phyloP scores from a whole-genome alignment of 257 asterid genomes.

The Scutellaria galericulata region DNA sequence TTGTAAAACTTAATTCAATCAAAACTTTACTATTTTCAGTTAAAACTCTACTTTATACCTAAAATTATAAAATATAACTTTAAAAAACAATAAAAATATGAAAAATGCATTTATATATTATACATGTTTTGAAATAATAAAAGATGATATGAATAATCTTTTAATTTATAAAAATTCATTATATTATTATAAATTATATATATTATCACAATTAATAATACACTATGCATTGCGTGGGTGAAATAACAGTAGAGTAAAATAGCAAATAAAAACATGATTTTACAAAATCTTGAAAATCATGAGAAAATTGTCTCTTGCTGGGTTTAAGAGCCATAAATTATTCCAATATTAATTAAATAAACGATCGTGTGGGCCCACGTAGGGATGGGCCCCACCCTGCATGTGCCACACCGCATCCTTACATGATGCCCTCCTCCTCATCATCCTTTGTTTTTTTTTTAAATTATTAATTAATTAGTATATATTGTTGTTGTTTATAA shows the following conservation, averaged over 20 bases:
- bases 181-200: too few relatives aligned
- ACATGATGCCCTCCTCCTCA: conserved; percentile 7
- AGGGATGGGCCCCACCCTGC: conserved; percentile 10
- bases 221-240: too few relatives aligned
- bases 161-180: too few relatives aligned
- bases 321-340: conserved; percentile 26
- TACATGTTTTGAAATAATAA: too few relatives aligned
- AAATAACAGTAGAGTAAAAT: neutral
- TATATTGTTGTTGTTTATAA: neutral
- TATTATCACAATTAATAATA: too few relatives aligned
- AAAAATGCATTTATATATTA: too few relatives aligned
- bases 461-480: neutral
- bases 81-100: too few relatives aligned
- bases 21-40: too few relatives aligned
- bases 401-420: conserved; percentile 25
- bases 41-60: too few relatives aligned
- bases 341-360: neutral
- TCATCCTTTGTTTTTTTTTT: neutral
- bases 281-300: neutral
- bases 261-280: neutral
- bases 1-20: too few relatives aligned
- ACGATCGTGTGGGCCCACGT: neutral
- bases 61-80: too few relatives aligned
- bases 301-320: conserved; percentile 12
- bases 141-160: too few relatives aligned